Percentiles rank a stretch among this genome's conserved stretches.
phyloP scores from a whole-genome alignment of 257 asterid species.

The Nicotiana sylvestris region DNA sequence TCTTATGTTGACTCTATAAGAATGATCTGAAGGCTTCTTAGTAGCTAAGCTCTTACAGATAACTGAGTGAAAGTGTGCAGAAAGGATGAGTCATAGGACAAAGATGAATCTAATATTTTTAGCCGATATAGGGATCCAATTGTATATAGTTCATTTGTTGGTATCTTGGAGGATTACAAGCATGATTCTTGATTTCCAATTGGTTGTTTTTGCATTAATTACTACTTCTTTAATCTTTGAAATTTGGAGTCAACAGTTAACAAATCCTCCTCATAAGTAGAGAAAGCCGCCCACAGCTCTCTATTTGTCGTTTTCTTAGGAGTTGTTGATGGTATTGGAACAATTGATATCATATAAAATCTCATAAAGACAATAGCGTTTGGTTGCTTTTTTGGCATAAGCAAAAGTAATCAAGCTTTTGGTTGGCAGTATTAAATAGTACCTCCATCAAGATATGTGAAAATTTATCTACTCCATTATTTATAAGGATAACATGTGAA shows the following conservation, averaged over 20 bases:
- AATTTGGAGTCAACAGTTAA: neutral
- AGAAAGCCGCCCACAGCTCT: neutral
- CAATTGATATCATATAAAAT: neutral
- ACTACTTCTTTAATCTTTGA: neutral
- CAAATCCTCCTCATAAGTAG: neutral
- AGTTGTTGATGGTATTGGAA: neutral
- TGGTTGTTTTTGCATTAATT: neutral
- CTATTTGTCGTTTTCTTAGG: neutral
- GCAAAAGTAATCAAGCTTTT: neutral
- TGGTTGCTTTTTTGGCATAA: neutral
- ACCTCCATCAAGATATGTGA: neutral
- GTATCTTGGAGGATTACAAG: neutral
- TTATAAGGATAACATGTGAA: neutral
- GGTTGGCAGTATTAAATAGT: neutral
- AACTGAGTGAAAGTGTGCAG: neutral
- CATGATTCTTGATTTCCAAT: neutral
- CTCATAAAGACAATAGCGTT: neutral
- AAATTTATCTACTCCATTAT: neutral
- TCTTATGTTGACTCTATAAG: slow-evolving; percentile 44
- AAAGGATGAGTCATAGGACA: neutral
- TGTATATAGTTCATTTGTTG: slow-evolving; percentile 1
- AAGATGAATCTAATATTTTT: neutral
- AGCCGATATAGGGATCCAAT: neutral
- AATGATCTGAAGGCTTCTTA: slow-evolving; percentile 25
- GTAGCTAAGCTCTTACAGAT: neutral